These are phyloP conservation scores for Vigna radiata DNA, from an alignment of 306 rosid genomes.

Conservation along the genomic window DNA sequence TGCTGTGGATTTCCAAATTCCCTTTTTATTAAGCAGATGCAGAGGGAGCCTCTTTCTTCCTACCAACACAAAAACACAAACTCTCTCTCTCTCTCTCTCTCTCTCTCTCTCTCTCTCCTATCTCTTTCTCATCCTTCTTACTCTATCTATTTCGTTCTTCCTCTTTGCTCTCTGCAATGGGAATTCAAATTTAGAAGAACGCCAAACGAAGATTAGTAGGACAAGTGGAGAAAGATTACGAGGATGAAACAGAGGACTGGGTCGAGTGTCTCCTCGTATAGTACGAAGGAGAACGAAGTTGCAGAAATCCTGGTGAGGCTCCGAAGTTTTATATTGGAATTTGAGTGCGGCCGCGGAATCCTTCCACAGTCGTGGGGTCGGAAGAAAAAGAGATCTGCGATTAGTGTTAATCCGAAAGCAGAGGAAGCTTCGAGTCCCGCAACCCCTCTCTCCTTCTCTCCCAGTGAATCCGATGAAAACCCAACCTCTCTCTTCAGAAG, in stretches of 20 bases:
- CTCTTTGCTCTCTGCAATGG: background rate
- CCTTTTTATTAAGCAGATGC: background rate
- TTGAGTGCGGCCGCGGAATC: background rate
- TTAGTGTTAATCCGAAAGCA: constrained; percentile 17
- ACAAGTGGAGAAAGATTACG: background rate
- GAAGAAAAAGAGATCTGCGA: constrained; percentile 62
- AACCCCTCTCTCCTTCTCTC: constrained; percentile 63
- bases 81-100: background rate
- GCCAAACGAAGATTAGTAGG: background rate
- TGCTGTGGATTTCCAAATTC: background rate
- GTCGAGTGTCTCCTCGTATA: background rate
- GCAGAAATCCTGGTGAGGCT: constrained; percentile 48
- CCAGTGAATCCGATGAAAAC: constrained; percentile 65
- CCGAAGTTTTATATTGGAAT: constrained; percentile 24
- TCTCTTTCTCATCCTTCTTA: background rate
- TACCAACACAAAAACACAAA: background rate
- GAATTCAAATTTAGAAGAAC: background rate
- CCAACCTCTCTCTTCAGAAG: constrained; percentile 30
- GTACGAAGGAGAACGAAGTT: constrained; percentile 46
- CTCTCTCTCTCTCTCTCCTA: background rate
- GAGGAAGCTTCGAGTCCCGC: constrained; percentile 54
- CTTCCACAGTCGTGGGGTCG: constrained; percentile 46
- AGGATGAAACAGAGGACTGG: background rate
- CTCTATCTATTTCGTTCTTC: background rate
- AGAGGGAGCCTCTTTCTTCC: background rate